A percentile compares a stretch with the other conserved stretches of the same genome.
Evolutionary conservation across 495 filamentous ascomycete species (phyloP).

Genomic region (Hyphodiscus hymeniophilus): DNA sequence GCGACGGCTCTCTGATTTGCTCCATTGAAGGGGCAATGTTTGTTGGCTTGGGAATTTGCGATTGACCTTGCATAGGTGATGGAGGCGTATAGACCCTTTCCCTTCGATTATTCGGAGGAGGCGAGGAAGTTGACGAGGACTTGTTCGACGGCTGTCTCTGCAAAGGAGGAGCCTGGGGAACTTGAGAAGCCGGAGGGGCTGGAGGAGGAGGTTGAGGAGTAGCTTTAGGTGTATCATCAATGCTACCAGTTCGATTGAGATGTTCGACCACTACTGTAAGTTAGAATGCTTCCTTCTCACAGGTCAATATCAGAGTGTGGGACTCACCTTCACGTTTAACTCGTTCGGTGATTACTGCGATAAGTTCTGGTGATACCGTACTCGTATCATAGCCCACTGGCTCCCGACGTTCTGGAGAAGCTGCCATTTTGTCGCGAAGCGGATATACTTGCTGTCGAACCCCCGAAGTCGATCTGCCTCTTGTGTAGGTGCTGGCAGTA

Average conservation of each 20-base stretch:
- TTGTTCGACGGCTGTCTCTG: conserved; percentile 14
- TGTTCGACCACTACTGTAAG: conserved; percentile 16
- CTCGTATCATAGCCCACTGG: background rate
- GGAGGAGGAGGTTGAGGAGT: background rate
- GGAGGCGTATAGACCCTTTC: conserved; percentile 21
- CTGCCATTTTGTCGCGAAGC: conserved; percentile 12
- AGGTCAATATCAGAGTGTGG: background rate
- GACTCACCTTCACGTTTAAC: conserved; percentile 21
- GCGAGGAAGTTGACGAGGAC: conserved; percentile 21
- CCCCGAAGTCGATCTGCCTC: conserved; percentile 3
- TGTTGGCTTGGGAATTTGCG: background rate
- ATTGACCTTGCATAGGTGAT: conserved; percentile 12
- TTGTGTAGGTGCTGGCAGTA: background rate
- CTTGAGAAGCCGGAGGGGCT: conserved; percentile 13
- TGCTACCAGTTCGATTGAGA: conserved; percentile 19
- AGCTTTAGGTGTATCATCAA: conserved; percentile 11
- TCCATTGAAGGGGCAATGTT: conserved; percentile 6
- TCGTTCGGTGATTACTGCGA: conserved; percentile 19
- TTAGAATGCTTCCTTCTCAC: conserved; percentile 6
- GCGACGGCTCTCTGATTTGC: too few relatives aligned
- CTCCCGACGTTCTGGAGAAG: conserved; percentile 7
- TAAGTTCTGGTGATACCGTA: conserved; percentile 21
- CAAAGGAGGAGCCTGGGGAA: conserved; percentile 11
- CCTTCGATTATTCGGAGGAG: conserved; percentile 17
- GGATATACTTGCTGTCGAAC: conserved; percentile 10